Percentiles rank a stretch among this genome's conserved stretches.
These are phyloP conservation scores for Monosporascus cannonballus DNA, from an alignment of 2,329 filamentous ascomycete genomes.

Conservation along the genomic window DNA sequence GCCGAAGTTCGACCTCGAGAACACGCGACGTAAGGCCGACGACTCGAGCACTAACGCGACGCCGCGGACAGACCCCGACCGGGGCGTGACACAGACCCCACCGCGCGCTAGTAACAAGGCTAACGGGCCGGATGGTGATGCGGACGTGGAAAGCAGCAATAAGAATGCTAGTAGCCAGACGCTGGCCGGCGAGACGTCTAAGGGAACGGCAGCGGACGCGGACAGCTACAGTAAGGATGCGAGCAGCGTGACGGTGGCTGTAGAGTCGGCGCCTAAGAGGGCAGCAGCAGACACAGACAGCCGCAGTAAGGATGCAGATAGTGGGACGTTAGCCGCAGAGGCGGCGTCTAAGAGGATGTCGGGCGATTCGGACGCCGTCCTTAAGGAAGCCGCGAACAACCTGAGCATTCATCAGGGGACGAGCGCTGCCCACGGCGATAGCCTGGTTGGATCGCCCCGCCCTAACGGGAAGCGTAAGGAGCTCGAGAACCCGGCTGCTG, in stretches of 20 bases:
- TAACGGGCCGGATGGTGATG: slow-evolving; percentile 33
- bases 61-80: slow-evolving; percentile 34
- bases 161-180: slow-evolving; percentile 19
- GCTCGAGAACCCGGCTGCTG: slow-evolving; percentile 26
- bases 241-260: slow-evolving; percentile 19
- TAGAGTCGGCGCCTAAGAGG: slow-evolving; percentile 30
- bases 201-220: slow-evolving; percentile 25
- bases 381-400: slow-evolving; percentile 27
- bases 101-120: slow-evolving; percentile 19
- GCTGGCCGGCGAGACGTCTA: slow-evolving; percentile 28
- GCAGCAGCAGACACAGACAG: slow-evolving; percentile 9
- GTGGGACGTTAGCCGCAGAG: slow-evolving; percentile 23
- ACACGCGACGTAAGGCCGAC: slow-evolving; percentile 46
- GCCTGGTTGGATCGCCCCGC: slow-evolving; percentile 26
- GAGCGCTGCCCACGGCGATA: slow-evolving; percentile 24
- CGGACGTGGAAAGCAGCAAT: slow-evolving; percentile 8
- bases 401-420: slow-evolving; percentile 19
- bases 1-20: slow-evolving; percentile 50
- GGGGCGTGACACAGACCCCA: slow-evolving; percentile 42
- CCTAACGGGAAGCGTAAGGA: slow-evolving; percentile 34
- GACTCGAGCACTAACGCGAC: slow-evolving; percentile 44
- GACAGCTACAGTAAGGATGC: slow-evolving; percentile 25
- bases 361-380: slow-evolving; percentile 23
- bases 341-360: slow-evolving; percentile 28
- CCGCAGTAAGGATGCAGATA: slow-evolving; percentile 15